A percentile compares a stretch with the other conserved stretches of the same genome.
Conservation (phyloP, 208 protist species). For the Plasmodiophora brassicae region DNA sequence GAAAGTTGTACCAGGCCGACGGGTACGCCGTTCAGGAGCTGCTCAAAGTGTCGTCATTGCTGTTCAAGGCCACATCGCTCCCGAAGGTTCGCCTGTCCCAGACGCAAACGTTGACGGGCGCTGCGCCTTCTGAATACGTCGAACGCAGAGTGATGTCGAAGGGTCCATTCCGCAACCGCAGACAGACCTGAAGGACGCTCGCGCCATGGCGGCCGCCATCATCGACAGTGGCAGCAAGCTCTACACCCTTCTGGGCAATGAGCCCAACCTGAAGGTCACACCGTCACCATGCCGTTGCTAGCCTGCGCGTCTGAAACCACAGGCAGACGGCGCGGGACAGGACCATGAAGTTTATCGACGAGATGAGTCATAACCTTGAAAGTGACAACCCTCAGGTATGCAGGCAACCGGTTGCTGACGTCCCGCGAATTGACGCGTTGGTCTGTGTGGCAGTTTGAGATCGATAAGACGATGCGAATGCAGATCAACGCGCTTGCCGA, state of each 20-base stretch:
- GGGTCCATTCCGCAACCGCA: not conserved
- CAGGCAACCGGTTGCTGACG: not conserved
- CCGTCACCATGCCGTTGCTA: not conserved
- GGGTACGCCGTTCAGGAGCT: conserved; percentile 89
- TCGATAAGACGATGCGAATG: not conserved
- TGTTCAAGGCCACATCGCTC: conserved; percentile 71
- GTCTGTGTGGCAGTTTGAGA: not conserved
- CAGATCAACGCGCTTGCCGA: not conserved
- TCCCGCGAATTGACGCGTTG: not conserved
- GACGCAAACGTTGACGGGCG: not conserved
- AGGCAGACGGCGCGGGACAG: not conserved
- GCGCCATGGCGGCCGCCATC: not conserved
- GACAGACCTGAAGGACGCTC: not conserved
- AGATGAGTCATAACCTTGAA: conserved; percentile 14
- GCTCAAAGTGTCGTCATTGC: conserved; percentile 79
- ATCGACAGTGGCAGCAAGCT: conserved; percentile 4
- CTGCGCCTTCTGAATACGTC: not conserved
- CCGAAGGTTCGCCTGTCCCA: not conserved
- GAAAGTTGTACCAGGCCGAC: conserved; percentile 63
- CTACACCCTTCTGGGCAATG: not conserved
- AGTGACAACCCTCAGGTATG: not conserved
- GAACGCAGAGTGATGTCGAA: not conserved
- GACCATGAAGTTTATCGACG: not conserved
- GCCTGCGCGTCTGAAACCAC: not conserved
- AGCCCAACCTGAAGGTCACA: not conserved